Evolutionary conservation across 2,329 filamentous ascomycete species (phyloP).

Genomic region (Trichoderma atrobrunneum): DNA sequence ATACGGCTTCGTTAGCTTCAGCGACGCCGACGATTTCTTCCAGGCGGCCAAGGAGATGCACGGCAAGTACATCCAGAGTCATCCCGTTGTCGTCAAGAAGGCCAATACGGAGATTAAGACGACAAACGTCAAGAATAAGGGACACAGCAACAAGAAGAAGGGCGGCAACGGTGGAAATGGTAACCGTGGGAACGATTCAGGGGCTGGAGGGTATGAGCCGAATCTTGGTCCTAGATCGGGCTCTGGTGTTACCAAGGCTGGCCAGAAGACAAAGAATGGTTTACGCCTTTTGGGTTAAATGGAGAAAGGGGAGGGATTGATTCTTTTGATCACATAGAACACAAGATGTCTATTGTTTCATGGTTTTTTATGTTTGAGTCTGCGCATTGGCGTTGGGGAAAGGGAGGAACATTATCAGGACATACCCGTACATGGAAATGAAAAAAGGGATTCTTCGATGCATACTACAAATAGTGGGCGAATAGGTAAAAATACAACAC

Average conservation of each 20-base stretch:
- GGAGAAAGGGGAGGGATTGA: too few species aligned
- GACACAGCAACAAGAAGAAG: conserved; percentile 37
- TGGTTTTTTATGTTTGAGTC: neutral
- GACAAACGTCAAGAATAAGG: conserved; percentile 62
- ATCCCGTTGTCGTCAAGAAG: conserved; percentile 83
- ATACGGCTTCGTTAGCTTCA: conserved; percentile 95
- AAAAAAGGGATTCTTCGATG: neutral
- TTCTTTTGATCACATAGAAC: neutral
- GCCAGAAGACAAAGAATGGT: conserved; percentile 66
- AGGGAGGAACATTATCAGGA: neutral
- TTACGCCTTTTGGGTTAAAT: conserved; percentile 56
- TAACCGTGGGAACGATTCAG: neutral
- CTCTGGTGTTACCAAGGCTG: conserved; percentile 58
- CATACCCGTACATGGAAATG: conserved; percentile 5
- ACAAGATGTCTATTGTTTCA: neutral
- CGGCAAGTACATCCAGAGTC: conserved; percentile 97
- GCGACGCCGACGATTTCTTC: conserved; percentile 94
- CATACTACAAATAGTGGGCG: neutral
- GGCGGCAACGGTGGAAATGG: conserved; percentile 30
- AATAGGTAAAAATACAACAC: neutral
- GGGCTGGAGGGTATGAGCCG: conserved; percentile 44
- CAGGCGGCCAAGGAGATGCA: conserved; percentile 97
- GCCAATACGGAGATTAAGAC: conserved; percentile 90
- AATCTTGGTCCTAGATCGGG: conserved; percentile 48
- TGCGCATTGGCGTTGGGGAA: conserved; percentile 11